Conservation (phyloP, 805 yeast genomes). For the Barnettozyma salicaria region DNA sequence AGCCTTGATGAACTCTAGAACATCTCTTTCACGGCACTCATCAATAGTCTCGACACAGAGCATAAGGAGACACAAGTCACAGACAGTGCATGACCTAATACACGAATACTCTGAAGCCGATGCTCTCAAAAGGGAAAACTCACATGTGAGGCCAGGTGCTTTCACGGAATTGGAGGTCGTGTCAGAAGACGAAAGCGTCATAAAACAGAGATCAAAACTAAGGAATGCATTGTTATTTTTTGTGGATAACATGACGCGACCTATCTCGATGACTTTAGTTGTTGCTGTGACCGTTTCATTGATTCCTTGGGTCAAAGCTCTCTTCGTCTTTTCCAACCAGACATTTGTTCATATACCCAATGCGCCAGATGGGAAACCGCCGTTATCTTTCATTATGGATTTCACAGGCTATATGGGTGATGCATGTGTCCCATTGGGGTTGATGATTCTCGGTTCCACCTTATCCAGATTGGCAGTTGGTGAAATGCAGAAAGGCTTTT, state of each 20-base stretch:
- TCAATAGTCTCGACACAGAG: slow-evolving; percentile 5
- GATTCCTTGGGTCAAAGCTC: slow-evolving; percentile 82
- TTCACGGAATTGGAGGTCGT: slow-evolving; percentile 18
- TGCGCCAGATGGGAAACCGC: slow-evolving; percentile 87
- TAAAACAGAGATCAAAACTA: slow-evolving; percentile 1
- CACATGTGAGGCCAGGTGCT: slow-evolving; percentile 18
- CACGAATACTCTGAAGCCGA: slow-evolving; percentile 35
- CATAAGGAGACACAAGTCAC: slow-evolving; percentile 13
- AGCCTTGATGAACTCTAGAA: slow-evolving; percentile 4
- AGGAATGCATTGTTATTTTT: slow-evolving; percentile 26
- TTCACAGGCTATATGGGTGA: slow-evolving; percentile 71
- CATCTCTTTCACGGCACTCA: slow-evolving; percentile 4
- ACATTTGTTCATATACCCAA: slow-evolving; percentile 36
- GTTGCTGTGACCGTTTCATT: slow-evolving; percentile 62
- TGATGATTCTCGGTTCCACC: slow-evolving; percentile 81
- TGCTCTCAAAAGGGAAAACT: slow-evolving; percentile 12
- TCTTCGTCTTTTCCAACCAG: slow-evolving; percentile 49
- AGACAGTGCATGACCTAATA: slow-evolving; percentile 38
- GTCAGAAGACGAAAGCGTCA: neutral
- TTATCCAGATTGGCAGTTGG: slow-evolving; percentile 67
- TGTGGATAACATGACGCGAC: slow-evolving; percentile 55
- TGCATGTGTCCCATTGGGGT: slow-evolving; percentile 88
- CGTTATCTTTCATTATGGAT: slow-evolving; percentile 82
- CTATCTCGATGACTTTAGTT: slow-evolving; percentile 67
- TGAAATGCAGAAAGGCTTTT: slow-evolving; percentile 31